A percentile compares a stretch with the other conserved stretches of the same genome.
Evolutionary conservation across 1,284 basidiomycete genomes (phyloP).

Genomic region (Sphagnurus paluster): DNA sequence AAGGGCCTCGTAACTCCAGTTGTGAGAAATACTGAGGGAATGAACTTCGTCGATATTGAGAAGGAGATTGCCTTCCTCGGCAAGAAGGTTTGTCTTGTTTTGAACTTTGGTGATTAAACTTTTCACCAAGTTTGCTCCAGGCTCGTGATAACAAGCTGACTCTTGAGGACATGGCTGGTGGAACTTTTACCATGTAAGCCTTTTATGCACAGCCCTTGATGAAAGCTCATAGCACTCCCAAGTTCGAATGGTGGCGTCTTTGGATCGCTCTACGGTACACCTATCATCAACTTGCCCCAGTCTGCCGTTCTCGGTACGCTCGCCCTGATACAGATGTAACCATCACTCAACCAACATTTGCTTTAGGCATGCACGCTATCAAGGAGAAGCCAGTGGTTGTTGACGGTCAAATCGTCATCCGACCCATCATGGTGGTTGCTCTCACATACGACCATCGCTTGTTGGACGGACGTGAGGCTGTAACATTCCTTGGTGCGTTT

Average conservation of each 20-base stretch:
- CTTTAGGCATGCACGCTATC: constrained; percentile 89
- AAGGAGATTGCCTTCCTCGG: constrained; percentile 88
- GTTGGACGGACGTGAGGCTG: constrained; percentile 94
- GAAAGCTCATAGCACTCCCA: constrained; percentile 47
- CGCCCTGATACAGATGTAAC: neutral
- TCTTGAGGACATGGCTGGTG: constrained; percentile 96
- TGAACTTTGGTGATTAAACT: constrained; percentile 7
- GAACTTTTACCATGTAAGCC: constrained; percentile 93
- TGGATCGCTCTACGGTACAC: constrained; percentile 94
- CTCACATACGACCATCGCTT: constrained; percentile 96
- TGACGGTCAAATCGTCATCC: constrained; percentile 91
- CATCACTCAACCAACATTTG: neutral
- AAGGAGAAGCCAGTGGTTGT: constrained; percentile 95
- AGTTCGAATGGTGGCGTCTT: constrained; percentile 99
- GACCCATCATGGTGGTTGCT: constrained; percentile 95
- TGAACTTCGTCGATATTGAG: constrained; percentile 93
- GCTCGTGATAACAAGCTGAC: constrained; percentile 94
- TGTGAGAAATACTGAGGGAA: constrained; percentile 85
- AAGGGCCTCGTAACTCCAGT: constrained; percentile 98
- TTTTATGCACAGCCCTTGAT: constrained; percentile 10
- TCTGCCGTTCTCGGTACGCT: constrained; percentile 83
- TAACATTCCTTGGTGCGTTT: constrained; percentile 91
- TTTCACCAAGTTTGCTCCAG: constrained; percentile 36
- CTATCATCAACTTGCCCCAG: constrained; percentile 97
- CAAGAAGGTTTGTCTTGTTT: constrained; percentile 66